These are phyloP conservation scores for Plantago ovata DNA, from an alignment of 257 asterid species.

Conservation along the genomic window DNA sequence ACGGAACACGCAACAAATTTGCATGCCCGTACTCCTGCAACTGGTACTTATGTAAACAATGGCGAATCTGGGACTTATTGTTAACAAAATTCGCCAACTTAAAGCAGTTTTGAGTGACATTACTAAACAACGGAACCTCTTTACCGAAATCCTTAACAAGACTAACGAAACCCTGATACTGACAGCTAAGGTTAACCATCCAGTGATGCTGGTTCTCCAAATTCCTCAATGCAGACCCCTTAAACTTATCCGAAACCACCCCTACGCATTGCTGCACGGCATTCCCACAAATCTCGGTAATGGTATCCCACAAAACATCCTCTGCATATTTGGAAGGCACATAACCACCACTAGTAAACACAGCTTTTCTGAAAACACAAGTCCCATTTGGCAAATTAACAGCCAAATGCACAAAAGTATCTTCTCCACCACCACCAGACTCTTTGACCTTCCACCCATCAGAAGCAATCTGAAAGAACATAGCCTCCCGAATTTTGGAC, in stretches of 20 bases:
- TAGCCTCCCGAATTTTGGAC: slow-evolving; percentile 83
- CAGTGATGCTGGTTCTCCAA: slow-evolving; percentile 81
- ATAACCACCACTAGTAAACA: slow-evolving; percentile 66
- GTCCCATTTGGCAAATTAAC: slow-evolving; percentile 97
- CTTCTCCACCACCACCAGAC: slow-evolving; percentile 44
- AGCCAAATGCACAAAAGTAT: slow-evolving; percentile 59
- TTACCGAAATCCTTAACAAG: slow-evolving; percentile 76
- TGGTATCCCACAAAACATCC: slow-evolving; percentile 79
- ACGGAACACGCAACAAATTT: slow-evolving; percentile 51
- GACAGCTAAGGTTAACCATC: slow-evolving; percentile 96
- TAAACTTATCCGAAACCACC: slow-evolving; percentile 87
- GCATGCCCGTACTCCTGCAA: slow-evolving; percentile 89
- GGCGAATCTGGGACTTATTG: slow-evolving; percentile 61
- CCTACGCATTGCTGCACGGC: slow-evolving; percentile 77
- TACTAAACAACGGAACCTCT: slow-evolving; percentile 75
- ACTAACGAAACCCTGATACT: slow-evolving; percentile 63
- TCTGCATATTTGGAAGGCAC: slow-evolving; percentile 74
- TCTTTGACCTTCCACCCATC: slow-evolving; percentile 77
- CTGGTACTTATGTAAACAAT: slow-evolving; percentile 67
- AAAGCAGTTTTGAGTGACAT: slow-evolving; percentile 63
- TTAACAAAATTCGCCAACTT: slow-evolving; percentile 70
- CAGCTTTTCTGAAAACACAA: slow-evolving; percentile 65
- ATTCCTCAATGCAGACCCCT: slow-evolving; percentile 66
- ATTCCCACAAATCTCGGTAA: slow-evolving; percentile 76
- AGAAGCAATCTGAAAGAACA: slow-evolving; percentile 90